Percentiles rank a stretch among this genome's conserved stretches.
These are phyloP conservation scores for Lantana camara DNA, from an alignment of 257 asterid genomes.

Conservation along the genomic window DNA sequence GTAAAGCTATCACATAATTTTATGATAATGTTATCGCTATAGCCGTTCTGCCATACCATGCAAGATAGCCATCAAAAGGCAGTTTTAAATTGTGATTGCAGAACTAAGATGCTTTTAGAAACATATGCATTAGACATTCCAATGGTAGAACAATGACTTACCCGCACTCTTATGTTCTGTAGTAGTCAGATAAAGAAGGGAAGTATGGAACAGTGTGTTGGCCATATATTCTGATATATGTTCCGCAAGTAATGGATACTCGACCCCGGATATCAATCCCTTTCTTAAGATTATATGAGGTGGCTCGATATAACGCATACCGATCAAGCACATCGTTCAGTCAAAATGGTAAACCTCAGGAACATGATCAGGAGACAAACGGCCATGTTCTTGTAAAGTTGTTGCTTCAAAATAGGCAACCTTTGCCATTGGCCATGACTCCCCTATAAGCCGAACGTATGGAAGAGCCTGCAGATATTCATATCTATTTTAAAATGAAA, in stretches of 20 bases:
- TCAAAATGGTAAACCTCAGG: constrained; percentile 98
- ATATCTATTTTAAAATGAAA: constrained; percentile 9
- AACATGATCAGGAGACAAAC: constrained; percentile 75
- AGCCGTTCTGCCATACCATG: not conserved
- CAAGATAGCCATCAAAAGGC: not conserved
- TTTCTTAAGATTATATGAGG: constrained; percentile 93
- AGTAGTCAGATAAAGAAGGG: constrained; percentile 86
- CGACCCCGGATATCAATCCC: constrained; percentile 83
- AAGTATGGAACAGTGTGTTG: constrained; percentile 78
- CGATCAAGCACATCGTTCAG: constrained; percentile 80
- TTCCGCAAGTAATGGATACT: constrained; percentile 87
- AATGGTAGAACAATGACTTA: constrained; percentile 27
- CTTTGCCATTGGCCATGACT: constrained; percentile 97
- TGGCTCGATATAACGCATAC: constrained; percentile 92
- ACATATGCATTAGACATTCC: constrained; percentile 10
- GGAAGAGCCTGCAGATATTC: constrained; percentile 79
- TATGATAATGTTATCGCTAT: not conserved
- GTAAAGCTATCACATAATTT: not conserved
- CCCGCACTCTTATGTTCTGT: constrained; percentile 88
- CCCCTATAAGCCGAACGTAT: constrained; percentile 86
- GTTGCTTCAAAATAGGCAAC: constrained; percentile 89
- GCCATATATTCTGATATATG: constrained; percentile 88
- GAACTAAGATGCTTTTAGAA: constrained; percentile 5
- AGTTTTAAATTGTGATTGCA: not conserved
- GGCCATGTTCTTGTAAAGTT: constrained; percentile 67